Percentiles rank a stretch among this genome's conserved stretches.
Conservation (phyloP, 2,329 filamentous ascomycete genomes). For the Aspergillus ibericus region DNA sequence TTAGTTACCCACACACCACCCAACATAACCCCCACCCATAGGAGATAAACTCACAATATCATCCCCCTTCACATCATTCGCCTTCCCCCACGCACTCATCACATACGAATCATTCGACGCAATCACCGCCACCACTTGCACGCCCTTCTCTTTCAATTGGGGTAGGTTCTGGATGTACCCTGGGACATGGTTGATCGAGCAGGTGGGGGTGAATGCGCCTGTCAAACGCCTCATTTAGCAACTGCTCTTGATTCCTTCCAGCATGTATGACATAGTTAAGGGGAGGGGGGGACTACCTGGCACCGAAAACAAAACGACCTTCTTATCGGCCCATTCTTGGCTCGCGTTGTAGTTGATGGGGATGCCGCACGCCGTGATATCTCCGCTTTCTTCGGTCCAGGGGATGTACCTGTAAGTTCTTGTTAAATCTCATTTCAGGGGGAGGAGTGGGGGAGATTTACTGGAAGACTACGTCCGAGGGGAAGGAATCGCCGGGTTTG, state of each 20-base stretch:
- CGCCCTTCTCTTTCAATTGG: conserved; percentile 72
- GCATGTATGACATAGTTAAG: too few relatives aligned
- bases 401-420: conserved; percentile 67
- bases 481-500: conserved; percentile 80
- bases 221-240: too few relatives aligned
- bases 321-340: conserved; percentile 71
- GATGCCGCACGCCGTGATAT: conserved; percentile 74
- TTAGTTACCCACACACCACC: not conserved
- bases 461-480: conserved; percentile 74
- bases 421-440: not conserved
- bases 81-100: conserved; percentile 86
- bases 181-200: conserved; percentile 74
- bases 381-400: conserved; percentile 67
- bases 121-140: conserved; percentile 76
- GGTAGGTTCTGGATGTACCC: conserved; percentile 71
- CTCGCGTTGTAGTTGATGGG: conserved; percentile 77
- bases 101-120: conserved; percentile 81
- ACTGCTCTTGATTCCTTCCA: too few relatives aligned
- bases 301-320: conserved; percentile 70
- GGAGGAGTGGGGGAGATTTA: conserved; percentile 38
- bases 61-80: conserved; percentile 72
- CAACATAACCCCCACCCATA: not conserved
- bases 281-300: conserved; percentile 53
- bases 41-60: conserved; percentile 55
- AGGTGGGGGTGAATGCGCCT: conserved; percentile 82